These are phyloP conservation scores for Tubosaeta sp. DNA, from an alignment of 768 basidiomycete species.

Conservation along the genomic window DNA sequence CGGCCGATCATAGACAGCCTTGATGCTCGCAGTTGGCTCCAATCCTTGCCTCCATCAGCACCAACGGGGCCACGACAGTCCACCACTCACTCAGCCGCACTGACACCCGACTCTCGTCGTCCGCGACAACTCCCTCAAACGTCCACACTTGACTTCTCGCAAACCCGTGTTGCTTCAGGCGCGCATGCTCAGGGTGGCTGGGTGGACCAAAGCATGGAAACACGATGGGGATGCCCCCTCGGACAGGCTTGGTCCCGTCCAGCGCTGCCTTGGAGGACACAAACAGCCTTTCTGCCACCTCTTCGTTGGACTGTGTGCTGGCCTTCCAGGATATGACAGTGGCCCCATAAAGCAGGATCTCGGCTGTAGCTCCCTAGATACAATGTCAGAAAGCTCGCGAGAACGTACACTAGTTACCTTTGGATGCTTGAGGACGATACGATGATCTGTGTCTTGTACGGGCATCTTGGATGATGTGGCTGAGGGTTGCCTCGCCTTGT, in stretches of 20 bases:
- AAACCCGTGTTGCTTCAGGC: slow-evolving; percentile 86
- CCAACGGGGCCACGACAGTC: neutral
- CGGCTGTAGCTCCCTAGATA: slow-evolving; percentile 57
- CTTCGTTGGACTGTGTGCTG: slow-evolving; percentile 31
- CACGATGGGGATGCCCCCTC: slow-evolving; percentile 56
- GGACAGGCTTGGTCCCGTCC: slow-evolving; percentile 76
- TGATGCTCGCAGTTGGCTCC: slow-evolving; percentile 56
- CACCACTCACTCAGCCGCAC: slow-evolving; percentile 64
- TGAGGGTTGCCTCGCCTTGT: slow-evolving; percentile 1
- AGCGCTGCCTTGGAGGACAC: slow-evolving; percentile 74
- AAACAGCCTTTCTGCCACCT: slow-evolving; percentile 68
- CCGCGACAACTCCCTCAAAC: slow-evolving; percentile 58
- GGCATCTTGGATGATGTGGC: slow-evolving; percentile 44
- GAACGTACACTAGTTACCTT: slow-evolving; percentile 38
- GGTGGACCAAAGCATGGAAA: slow-evolving; percentile 92
- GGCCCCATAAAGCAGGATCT: slow-evolving; percentile 77
- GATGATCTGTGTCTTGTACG: slow-evolving; percentile 40
- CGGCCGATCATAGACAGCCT: slow-evolving; percentile 51
- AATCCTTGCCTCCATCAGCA: slow-evolving; percentile 44
- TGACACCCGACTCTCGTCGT: slow-evolving; percentile 69
- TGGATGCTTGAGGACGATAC: slow-evolving; percentile 55
- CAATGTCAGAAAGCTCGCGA: neutral
- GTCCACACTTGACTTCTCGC: slow-evolving; percentile 77
- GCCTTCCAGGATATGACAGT: slow-evolving; percentile 86
- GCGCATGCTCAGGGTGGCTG: slow-evolving; percentile 62